Conservation (phyloP, 1,139 yeast species). For the Candida glucosophila region DNA sequence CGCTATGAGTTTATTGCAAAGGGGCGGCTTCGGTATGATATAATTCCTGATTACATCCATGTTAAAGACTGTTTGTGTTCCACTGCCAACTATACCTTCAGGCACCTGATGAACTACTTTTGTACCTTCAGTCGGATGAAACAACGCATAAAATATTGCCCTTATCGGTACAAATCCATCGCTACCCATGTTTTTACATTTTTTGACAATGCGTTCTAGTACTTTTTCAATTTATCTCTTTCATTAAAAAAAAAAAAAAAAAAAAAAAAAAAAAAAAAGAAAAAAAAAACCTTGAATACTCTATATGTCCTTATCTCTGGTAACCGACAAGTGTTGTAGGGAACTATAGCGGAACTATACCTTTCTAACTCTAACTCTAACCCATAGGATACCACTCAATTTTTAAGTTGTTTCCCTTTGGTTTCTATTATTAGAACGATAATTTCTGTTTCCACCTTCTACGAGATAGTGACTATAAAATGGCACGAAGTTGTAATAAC, state of each 20-base stretch:
- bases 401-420: too few species aligned
- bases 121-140: conserved; percentile 94
- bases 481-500: too few species aligned
- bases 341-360: too few species aligned
- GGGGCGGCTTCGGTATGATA: conserved; percentile 85
- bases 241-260: too few species aligned
- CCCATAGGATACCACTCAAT: too few species aligned
- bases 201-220: conserved; percentile 1
- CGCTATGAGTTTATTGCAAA: conserved; percentile 75
- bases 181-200: conserved; percentile 4
- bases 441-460: too few species aligned
- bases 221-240: not conserved
- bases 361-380: too few species aligned
- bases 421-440: too few species aligned
- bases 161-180: conserved; percentile 77
- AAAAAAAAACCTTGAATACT: too few species aligned
- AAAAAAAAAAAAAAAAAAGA: too few species aligned
- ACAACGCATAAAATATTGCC: conserved; percentile 83
- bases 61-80: conserved; percentile 47
- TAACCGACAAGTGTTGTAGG: conserved; percentile 1
- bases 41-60: conserved; percentile 85
- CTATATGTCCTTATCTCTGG: not conserved
- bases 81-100: conserved; percentile 36
- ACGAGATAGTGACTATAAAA: too few species aligned
- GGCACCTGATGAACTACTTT: conserved; percentile 94